These are phyloP conservation scores for Parachaetomium inaequale DNA, from an alignment of 495 filamentous ascomycete species.

Conservation along the genomic window DNA sequence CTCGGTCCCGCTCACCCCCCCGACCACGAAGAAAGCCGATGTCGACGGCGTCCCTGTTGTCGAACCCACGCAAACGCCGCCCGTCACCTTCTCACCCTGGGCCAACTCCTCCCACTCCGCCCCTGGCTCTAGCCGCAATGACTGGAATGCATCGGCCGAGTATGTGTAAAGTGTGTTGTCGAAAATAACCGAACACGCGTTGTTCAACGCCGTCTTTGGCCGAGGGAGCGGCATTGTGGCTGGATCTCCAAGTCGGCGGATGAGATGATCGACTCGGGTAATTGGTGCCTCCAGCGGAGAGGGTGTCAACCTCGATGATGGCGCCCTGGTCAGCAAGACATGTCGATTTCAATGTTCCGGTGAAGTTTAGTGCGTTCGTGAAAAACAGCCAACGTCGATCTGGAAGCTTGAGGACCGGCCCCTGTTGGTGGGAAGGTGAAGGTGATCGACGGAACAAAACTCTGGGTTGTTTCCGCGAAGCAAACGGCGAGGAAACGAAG, in stretches of 20 bases:
- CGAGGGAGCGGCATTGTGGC: conserved; percentile 58
- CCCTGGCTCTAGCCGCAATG: conserved; percentile 62
- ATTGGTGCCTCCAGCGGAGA: conserved; percentile 19
- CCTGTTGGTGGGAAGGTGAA: conserved; percentile 17
- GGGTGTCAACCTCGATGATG: conserved; percentile 12
- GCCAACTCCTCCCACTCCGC: conserved; percentile 65
- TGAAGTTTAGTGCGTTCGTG: background rate
- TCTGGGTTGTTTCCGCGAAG: conserved; percentile 23
- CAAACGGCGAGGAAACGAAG: conserved; percentile 28
- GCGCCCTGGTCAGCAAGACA: conserved; percentile 27
- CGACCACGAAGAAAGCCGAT: conserved; percentile 78
- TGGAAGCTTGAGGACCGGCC: conserved; percentile 36
- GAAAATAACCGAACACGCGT: conserved; percentile 78
- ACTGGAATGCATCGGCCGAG: conserved; percentile 69
- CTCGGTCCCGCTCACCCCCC: conserved; percentile 56
- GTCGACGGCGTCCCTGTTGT: conserved; percentile 49
- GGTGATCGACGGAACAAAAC: conserved; percentile 35
- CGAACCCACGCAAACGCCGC: conserved; percentile 73
- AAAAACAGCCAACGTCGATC: conserved; percentile 9
- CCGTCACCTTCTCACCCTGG: conserved; percentile 63
- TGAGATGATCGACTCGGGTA: conserved; percentile 5
- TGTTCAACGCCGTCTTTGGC: conserved; percentile 62
- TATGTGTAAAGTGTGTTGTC: conserved; percentile 85
- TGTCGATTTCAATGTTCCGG: conserved; percentile 15
- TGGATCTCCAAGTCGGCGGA: conserved; percentile 12